These are phyloP conservation scores for Dimocarpus longan DNA, from an alignment of 345 rosid species.

Conservation along the genomic window DNA sequence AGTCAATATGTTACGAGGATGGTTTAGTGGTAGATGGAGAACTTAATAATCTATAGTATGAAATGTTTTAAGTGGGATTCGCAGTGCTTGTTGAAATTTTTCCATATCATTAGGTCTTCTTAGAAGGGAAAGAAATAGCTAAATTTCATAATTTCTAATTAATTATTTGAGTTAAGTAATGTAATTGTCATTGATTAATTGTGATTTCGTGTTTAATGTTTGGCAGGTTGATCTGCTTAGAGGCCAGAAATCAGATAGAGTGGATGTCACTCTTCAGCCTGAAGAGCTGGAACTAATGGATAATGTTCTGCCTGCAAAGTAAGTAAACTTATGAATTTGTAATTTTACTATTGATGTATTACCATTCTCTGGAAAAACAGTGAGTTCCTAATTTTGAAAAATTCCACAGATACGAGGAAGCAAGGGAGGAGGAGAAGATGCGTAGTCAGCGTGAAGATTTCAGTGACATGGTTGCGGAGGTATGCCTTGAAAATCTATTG, in stretches of 20 bases:
- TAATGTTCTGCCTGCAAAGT: conserved; percentile 93
- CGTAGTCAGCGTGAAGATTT: conserved; percentile 95
- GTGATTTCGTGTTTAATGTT: not conserved
- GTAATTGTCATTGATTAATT: not conserved
- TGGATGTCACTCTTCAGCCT: conserved; percentile 86
- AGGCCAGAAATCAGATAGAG: conserved; percentile 91
- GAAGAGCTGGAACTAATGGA: conserved; percentile 93
- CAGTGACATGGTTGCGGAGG: conserved; percentile 99
- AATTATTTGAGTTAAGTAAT: not conserved
- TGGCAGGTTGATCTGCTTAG: conserved; percentile 90
- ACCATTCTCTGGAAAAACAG: not conserved
- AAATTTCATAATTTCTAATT: not conserved
- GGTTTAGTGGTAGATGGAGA: not conserved
- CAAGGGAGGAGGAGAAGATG: conserved; percentile 92
- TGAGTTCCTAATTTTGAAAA: conserved; percentile 2
- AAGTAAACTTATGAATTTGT: conserved; percentile 31
- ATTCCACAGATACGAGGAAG: conserved; percentile 84
- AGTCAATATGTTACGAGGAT: not conserved
- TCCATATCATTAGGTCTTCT: not conserved
- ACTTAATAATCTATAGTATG: not conserved
- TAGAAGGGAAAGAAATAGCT: conserved; percentile 3
- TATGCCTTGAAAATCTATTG: conserved; percentile 24
- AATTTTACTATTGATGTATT: not conserved
- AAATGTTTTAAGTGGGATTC: not conserved
- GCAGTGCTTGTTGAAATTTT: not conserved